Conservation (phyloP, 257 asterid species). For the Mentha longifolia region DNA sequence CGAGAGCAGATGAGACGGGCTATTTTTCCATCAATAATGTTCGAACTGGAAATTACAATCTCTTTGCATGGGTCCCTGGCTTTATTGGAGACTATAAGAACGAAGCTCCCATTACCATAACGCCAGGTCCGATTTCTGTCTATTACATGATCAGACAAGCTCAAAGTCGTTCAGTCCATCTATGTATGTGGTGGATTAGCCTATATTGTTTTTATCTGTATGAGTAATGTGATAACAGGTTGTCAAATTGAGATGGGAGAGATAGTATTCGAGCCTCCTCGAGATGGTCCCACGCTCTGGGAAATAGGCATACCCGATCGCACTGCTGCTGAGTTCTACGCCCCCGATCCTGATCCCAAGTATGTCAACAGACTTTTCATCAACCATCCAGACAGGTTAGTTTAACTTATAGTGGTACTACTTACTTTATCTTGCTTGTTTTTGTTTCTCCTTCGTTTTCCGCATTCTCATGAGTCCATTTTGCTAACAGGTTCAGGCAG, state of each 20-base stretch:
- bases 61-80: constrained; percentile 85
- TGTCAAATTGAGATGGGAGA: constrained; percentile 53
- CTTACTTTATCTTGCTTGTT: not conserved
- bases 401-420: not conserved
- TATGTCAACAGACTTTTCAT: constrained; percentile 59
- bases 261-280: constrained; percentile 61
- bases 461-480: not conserved
- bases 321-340: constrained; percentile 73
- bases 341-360: constrained; percentile 81
- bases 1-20: constrained; percentile 61
- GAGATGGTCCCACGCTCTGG: constrained; percentile 89
- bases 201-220: no score
- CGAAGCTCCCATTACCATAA: constrained; percentile 50
- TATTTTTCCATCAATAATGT: constrained; percentile 58
- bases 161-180: not conserved
- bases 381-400: constrained; percentile 72
- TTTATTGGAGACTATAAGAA: constrained; percentile 74
- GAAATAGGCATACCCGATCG: constrained; percentile 95
- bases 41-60: constrained; percentile 61
- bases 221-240: constrained; percentile 44
- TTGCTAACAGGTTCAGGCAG: constrained; percentile 69
- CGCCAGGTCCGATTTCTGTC: constrained; percentile 55
- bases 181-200: no score
- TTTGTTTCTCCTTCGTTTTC: not conserved
- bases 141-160: not conserved